Conservation (phyloP, 1,284 basidiomycete species). For the Neolentinus lepideus region DNA sequence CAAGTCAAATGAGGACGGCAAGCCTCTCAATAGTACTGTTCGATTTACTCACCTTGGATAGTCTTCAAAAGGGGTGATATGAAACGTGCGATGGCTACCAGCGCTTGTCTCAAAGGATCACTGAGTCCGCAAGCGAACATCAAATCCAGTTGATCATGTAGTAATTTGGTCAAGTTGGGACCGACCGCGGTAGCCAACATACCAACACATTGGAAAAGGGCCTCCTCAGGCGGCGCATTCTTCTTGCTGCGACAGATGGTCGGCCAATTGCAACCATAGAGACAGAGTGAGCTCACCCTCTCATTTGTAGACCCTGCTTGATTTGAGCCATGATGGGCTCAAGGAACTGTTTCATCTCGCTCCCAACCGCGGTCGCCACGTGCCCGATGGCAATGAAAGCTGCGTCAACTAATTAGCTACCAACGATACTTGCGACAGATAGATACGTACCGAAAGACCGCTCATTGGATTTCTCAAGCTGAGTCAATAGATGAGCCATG, state of each 20-base stretch:
- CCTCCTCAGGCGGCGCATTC: constrained; percentile 89
- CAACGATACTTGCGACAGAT: background rate
- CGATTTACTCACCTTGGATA: constrained; percentile 69
- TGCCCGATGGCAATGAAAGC: constrained; percentile 97
- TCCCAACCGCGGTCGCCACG: constrained; percentile 86
- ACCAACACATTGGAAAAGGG: constrained; percentile 96
- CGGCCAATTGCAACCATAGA: constrained; percentile 1
- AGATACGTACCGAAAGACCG: constrained; percentile 71
- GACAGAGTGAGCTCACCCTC: constrained; percentile 53
- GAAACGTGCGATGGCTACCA: constrained; percentile 81
- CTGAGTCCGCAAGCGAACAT: constrained; percentile 96
- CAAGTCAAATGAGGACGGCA: constrained; percentile 6
- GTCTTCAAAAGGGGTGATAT: constrained; percentile 90
- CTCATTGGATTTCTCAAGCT: constrained; percentile 87
- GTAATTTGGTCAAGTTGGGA: constrained; percentile 89
- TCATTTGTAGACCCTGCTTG: constrained; percentile 79
- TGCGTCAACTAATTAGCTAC: constrained; percentile 20
- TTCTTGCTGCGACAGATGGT: constrained; percentile 57
- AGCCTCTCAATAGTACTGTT: background rate
- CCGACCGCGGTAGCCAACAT: constrained; percentile 96
- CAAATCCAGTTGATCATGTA: constrained; percentile 94
- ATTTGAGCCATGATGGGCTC: constrained; percentile 90
- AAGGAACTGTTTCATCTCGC: constrained; percentile 94
- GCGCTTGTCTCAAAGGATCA: constrained; percentile 81
- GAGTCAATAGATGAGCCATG: constrained; percentile 86